phyloP scores from a whole-genome alignment of 2,329 filamentous ascomycete species.

The Trichoderma arundinaceum region DNA sequence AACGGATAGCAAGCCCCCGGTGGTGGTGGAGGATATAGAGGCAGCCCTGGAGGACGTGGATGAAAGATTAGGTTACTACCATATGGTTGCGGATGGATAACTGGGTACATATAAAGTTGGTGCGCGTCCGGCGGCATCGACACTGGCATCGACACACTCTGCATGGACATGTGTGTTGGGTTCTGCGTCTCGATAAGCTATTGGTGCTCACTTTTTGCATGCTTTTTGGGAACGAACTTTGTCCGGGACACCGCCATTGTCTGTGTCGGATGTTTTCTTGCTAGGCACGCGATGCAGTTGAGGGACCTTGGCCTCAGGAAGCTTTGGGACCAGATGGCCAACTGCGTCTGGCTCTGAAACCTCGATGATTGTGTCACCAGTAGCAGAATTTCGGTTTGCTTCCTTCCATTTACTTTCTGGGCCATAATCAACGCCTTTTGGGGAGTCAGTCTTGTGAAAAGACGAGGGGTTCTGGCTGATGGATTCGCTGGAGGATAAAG shows the following conservation, averaged over 20 bases:
- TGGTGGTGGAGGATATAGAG: constrained; percentile 10
- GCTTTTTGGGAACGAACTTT: constrained; percentile 5
- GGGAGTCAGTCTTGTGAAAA: background rate
- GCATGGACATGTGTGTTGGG: background rate
- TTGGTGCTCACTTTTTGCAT: background rate
- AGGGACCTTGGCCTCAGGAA: background rate
- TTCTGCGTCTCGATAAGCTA: constrained; percentile 6
- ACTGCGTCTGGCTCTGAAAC: background rate
- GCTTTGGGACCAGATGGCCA: background rate
- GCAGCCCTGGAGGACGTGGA: background rate
- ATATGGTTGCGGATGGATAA: background rate
- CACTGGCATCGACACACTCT: background rate
- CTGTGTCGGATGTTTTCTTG: background rate
- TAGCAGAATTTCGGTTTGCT: no score
- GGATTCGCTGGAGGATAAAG: background rate
- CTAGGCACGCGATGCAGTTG: background rate
- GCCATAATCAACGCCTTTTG: background rate
- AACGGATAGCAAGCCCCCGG: constrained; percentile 9
- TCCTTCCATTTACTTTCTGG: background rate
- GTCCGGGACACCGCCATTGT: background rate
- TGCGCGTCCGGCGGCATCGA: background rate
- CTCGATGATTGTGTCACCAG: background rate
- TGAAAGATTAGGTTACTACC: background rate
- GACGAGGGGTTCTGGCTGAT: background rate
- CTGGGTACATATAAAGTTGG: background rate